Evolutionary conservation across 306 rosid genomes (phyloP).

Genomic region (Vicia sativa): DNA sequence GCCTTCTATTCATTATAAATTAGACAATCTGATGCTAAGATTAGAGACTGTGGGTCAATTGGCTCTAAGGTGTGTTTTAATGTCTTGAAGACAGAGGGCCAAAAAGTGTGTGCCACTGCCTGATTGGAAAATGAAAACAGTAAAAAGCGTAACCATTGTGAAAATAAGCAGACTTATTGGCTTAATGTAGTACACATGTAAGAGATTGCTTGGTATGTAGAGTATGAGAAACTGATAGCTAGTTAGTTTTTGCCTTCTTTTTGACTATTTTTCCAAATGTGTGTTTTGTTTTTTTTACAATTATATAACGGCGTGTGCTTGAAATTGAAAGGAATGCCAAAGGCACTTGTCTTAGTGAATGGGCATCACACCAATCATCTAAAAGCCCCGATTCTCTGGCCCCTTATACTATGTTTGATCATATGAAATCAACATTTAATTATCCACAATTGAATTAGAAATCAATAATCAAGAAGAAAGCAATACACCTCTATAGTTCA

Average conservation of each 20-base stretch:
- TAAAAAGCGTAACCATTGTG: background rate
- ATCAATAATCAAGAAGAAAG: background rate
- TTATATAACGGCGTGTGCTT: background rate
- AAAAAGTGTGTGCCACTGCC: background rate
- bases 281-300: background rate
- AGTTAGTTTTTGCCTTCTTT: background rate
- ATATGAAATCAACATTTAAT: background rate
- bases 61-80: background rate
- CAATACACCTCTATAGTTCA: background rate
- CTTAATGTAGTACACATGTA: background rate
- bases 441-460: background rate
- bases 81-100: background rate
- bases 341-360: background rate
- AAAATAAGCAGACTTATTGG: background rate
- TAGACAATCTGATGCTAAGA: background rate
- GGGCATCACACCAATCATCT: background rate
- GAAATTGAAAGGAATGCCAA: background rate
- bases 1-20: background rate
- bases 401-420: background rate
- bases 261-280: background rate
- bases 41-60: constrained; percentile 7
- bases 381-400: background rate
- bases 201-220: background rate
- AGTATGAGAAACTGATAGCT: background rate
- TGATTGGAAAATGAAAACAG: background rate